These are phyloP conservation scores for Arthrobotrys sphaeroides DNA, from an alignment of 2,329 filamentous ascomycete genomes.

Conservation along the genomic window DNA sequence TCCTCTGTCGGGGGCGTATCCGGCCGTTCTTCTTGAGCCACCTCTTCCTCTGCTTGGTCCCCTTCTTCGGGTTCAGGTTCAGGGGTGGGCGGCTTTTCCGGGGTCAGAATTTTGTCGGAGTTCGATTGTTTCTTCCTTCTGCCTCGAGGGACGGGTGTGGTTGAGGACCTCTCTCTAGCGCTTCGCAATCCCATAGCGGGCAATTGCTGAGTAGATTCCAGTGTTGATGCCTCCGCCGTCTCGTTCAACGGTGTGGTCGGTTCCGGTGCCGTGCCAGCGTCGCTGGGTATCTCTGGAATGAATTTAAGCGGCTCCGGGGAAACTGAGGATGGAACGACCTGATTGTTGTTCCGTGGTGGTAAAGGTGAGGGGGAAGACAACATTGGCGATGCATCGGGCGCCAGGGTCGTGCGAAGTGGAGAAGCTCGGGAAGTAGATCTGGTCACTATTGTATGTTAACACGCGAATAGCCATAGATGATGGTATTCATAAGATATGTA, in stretches of 20 bases:
- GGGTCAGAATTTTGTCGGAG: slow-evolving; percentile 55
- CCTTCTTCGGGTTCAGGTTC: slow-evolving; percentile 26
- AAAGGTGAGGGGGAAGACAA: slow-evolving; percentile 44
- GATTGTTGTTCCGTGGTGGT: slow-evolving; percentile 24
- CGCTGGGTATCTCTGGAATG: slow-evolving; percentile 22
- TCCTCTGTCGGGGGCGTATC: slow-evolving; percentile 23
- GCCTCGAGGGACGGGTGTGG: slow-evolving; percentile 54
- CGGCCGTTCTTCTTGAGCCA: not conserved
- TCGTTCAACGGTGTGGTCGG: not conserved
- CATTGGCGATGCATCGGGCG: slow-evolving; percentile 16
- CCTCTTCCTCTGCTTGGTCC: slow-evolving; percentile 1
- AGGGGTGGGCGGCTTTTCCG: slow-evolving; percentile 37
- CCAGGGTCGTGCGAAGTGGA: slow-evolving; percentile 13
- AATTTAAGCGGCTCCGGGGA: slow-evolving; percentile 43
- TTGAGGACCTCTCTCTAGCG: not conserved
- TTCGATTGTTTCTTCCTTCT: slow-evolving; percentile 55
- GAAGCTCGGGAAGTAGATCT: slow-evolving; percentile 29
- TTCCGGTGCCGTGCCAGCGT: slow-evolving; percentile 32
- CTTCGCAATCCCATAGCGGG: slow-evolving; percentile 16
- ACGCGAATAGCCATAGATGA: not conserved
- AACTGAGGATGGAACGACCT: slow-evolving; percentile 27
- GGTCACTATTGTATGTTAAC: slow-evolving; percentile 13
- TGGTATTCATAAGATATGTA: not conserved
- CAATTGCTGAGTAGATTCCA: not conserved
- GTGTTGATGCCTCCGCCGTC: not conserved